Evolutionary conservation across 192 early-diverging fungal species (phyloP), one percentile per base, ranked within the genome.

Genomic region (Radiomyces spectabilis): DNA sequence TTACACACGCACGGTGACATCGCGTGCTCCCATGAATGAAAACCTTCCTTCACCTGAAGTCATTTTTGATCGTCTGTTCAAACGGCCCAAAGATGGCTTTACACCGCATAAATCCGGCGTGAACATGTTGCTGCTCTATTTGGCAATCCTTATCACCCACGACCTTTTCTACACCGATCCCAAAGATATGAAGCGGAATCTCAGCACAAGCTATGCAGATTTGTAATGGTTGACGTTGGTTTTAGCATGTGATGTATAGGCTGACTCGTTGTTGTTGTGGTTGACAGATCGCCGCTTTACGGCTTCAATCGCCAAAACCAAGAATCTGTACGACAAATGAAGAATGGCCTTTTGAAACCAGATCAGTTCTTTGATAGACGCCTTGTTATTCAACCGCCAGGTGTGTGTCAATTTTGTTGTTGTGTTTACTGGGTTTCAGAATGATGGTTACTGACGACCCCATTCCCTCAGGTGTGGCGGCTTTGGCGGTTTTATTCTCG

Each of bases 131-230:
- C 27, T 75, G 6, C 69, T 74, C 29, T 57, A 59, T 38, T 24
- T 75, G 33, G 73, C 73, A 3, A 66, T 53, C 25, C 32, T 75
- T 21, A 73, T 75, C 18, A 75, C 71, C 1, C 73, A 75, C 29
- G 73, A 75, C 25, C 40, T 75, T 10, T 75, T 75, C 52, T 40
- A 60, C 42, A 56, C 69, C 18, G 69, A 71, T 19, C 32, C 63
- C 12, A 32, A 34, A 12, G 37, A 70, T 18, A 65, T 67, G 0
- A 24, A 37, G 16, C 73, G 60, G 24, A 75, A 75, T 50, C 42
- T 65, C n/a, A 76, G 61, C 6, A 63, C 73, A n/a, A 40, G 41
- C 19, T 75, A 75, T 48, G 31, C 57, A 25, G 73, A 75, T 54
- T 41, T 74, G 22, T 57, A 51, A 38, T 42, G 24, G 26, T 35